Base-by-base conservation (phyloP, 1,284 basidiomycete genomes). In the Athelia sp. region DNA sequence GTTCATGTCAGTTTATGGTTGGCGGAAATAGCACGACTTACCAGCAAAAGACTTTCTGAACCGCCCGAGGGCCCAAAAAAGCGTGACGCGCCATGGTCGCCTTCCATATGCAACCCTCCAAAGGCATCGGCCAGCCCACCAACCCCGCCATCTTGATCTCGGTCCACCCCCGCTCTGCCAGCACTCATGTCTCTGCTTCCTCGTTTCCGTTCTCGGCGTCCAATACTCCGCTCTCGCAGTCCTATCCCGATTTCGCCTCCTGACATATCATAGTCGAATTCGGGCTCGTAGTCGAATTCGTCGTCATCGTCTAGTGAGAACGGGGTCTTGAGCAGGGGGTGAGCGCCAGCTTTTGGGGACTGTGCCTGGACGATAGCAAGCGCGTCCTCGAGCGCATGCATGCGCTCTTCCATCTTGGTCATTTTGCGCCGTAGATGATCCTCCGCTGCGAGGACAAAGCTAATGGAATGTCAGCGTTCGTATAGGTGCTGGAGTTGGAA, bases 371-470 rank as follows among this genome's bases (percentile, higher is more conserved):
- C 56, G 43, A 76, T 75, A n/a, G 71, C 69, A n/a, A 78, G 60
- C 14, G 74, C 76, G 49, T 76, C 75, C 56, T 79, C 76, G 15
- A 79, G 64, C 2, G 68, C 68, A 54, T 65, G 70, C 68, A 76
- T 75, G 1, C 74, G 67, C 10, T 70, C 69, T 53, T 78, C 73
- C 62, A 76, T 62, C 44, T 60, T 66, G 15, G 59, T 54, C 46
- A 74, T 62, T 58, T 75, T 74, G 42, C 62, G 62, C 18, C 67
- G 68, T 18, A 79, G 68, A 55, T 75, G 73, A 47, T 74, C 73
- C 31, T 75, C 74, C 26, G 74, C 76, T 2, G 73, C 69, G n/a
- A 72, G 58, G 22, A 78, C 74, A 52, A 78, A 78, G 24, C 75
- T 75, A 47, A 14, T 46, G 21, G 34, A 43, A 49, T 26, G 47